Conservation (phyloP, 2,329 filamentous ascomycete genomes). For the Cytospora piceae region DNA sequence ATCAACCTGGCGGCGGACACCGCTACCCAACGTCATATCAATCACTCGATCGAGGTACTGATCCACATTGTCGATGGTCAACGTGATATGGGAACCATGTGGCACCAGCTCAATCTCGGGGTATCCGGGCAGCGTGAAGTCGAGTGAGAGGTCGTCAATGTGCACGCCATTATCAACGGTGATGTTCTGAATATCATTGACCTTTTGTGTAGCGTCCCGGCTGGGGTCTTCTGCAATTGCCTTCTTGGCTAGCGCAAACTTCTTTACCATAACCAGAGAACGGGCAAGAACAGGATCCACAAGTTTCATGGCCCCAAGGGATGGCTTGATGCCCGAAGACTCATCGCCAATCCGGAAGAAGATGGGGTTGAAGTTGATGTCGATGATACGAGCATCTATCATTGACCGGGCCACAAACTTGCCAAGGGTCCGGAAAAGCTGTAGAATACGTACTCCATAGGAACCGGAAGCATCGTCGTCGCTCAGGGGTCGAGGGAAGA, state of each 20-base stretch:
- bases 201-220: slow-evolving; percentile 71
- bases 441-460: slow-evolving; percentile 83
- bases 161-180: slow-evolving; percentile 70
- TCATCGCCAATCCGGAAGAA: slow-evolving; percentile 93
- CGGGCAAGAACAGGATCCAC: slow-evolving; percentile 86
- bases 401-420: slow-evolving; percentile 98
- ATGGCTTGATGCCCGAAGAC: slow-evolving; percentile 71
- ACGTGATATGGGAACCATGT: slow-evolving; percentile 71
- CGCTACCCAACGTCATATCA: slow-evolving; percentile 86
- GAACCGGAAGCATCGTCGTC: slow-evolving; percentile 73
- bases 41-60: slow-evolving; percentile 86
- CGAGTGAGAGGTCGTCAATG: slow-evolving; percentile 86
- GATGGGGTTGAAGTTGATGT: slow-evolving; percentile 94
- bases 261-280: slow-evolving; percentile 84
- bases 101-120: slow-evolving; percentile 80
- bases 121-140: slow-evolving; percentile 94
- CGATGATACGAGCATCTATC: slow-evolving; percentile 97
- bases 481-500: slow-evolving; percentile 91
- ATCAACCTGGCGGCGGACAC: slow-evolving; percentile 86
- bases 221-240: slow-evolving; percentile 71
- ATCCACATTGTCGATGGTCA: slow-evolving; percentile 92
- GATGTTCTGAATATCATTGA: slow-evolving; percentile 69
- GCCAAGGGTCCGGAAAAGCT: slow-evolving; percentile 89
- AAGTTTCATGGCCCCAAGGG: slow-evolving; percentile 83
- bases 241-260: slow-evolving; percentile 82